Evolutionary conservation across 73 alveolate genomes (phyloP), one percentile per base, ranked within the genome.

Genomic region (Symbiodinium natans): DNA sequence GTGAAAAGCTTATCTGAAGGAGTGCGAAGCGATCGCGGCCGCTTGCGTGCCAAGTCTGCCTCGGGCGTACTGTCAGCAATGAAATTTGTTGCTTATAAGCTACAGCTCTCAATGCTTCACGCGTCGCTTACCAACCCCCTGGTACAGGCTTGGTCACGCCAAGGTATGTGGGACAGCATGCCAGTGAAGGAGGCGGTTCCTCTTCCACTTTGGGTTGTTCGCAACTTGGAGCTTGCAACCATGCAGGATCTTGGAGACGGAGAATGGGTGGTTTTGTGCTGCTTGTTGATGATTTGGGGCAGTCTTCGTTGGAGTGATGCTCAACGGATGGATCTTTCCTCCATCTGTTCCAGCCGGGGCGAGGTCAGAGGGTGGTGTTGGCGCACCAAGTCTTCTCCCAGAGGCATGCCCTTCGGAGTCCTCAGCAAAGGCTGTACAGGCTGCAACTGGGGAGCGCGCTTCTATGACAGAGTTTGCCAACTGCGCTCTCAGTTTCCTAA

Each of bases 291-390:
- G 63, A 10, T 15, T 13, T 80, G 88, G 88, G 5, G 23, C 36
- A 80, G 23, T 42, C 40, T 86, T 40, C 83, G 84, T n/a, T 86
- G 94, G 94, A 36, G 71, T n/a, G 94, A 86, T 27, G 94, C 36
- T 11, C 88, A 80, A 29, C 11, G 88, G 36, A 6, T 80, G 59
- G 56, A 80, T 17, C 40, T 80, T 38, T 80, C 88, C 1, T 80
- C 88, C 0, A 7, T 80, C 36, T 23, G 3, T 3, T 0, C 40
- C 0, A 29, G 34, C 36, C 38, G 40, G 23, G 40, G 15, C 38
- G 5, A 9, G 1, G 21, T 80, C 63, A 54, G 88, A 4, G 88
- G 88, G 33, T 80, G 88, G 88, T 80, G 88, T 23, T 80, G 88
- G 94, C 83, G 94, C 31, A 56, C 94, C 15, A 86, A 86, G 31